Base-by-base conservation (phyloP, 148 eudicot genomes). In the Selenicereus undatus region DNA sequence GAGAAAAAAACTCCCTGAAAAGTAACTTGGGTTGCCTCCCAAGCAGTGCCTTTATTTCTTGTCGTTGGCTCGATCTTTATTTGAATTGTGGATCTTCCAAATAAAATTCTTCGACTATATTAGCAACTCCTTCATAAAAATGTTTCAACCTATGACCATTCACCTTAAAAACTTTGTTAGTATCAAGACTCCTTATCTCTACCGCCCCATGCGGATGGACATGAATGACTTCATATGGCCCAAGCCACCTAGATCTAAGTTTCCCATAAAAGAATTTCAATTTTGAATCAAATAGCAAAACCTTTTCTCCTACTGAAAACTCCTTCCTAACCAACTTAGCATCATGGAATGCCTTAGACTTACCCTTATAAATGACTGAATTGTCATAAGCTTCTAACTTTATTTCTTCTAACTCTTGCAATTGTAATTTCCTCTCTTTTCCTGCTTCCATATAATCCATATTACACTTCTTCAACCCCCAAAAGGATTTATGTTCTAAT, bases 321-420 rank as follows among this genome's bases (percentile, higher is more conserved):
- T 65, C 70, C 29, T 58, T 32, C 32, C 32, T 32, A 32, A 32
- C 32, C 32, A 32, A 32, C 32, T 32, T 2, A 32, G 32, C 32
- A 32, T 32, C 32, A 32, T 32, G 32, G 32, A 32, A 32, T 32
- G 32, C 32, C 32, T 32, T 32, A 32, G 32, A 32, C 2, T 32
- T 32, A 2, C 32, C 32, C 32, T 32, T 32, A 32, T 32, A 32
- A 32, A 32, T 32, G 32, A 32, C 32, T 32, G 32, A 32, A 32
- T 32, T 32, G 32, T 32, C 32, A 2, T 32, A 32, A 32, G 32
- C 32, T 32, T 32, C 32, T 32, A 32, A 32, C 32, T 32, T 1
- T 32, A 32, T 32, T 12, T 80, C 58, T 24, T 81, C 79, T 18
- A 81, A 18, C 29, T 81, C 50, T 80, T 3, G 72, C 39, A n/a